Evolutionary conservation across 306 rosid species (phyloP), one percentile per base, ranked within the genome.

Genomic region (Trifolium dubium): DNA sequence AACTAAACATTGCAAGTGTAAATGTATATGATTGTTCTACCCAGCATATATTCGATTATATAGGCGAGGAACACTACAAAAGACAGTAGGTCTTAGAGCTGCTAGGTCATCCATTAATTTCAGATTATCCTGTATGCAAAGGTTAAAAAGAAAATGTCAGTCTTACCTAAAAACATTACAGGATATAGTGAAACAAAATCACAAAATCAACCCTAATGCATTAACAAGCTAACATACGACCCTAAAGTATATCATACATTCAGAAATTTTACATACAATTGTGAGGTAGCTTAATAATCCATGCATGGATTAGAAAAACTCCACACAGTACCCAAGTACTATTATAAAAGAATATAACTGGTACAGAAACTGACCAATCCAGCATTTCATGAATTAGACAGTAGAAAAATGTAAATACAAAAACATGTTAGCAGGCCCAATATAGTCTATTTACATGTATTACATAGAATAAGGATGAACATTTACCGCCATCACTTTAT

Each of bases 41-140:
- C 98, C 97, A 40, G 92, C 96, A 81, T 95, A 95, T 85, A 95
- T 88, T 88, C 98, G 87, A 72, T 95, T 95, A 75, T 87, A 95
- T 64, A 95, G 97, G 83, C 99, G 89, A 72, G 99, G 99, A 83
- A 95, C 98, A 70, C 99, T 95, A 80, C 92, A 85, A 84, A 95
- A 95, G 82, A 95, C 54, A 5, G 99, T 95, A 74, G 99, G 99
- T 75, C 93, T 90, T 72, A 95, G 80, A 68, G 81, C 89, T 58
- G 92, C 90, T 73, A 95, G 77, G 77, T 95, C 99, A 75, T 95
- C 99, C 88, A 95, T 86, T 73, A 95, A 77, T 77, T 95, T 95
- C 96, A 95, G 53, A 85, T 86, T 90, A 81, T 95, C 99, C 99
- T 95, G 96, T 88, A 82, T 37, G 31, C 11, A 49, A 78, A 19